Evolutionary conservation across 2,329 filamentous ascomycete species (phyloP), one percentile per base, ranked within the genome.

Genomic region (Leptosphaerulina australis): DNA sequence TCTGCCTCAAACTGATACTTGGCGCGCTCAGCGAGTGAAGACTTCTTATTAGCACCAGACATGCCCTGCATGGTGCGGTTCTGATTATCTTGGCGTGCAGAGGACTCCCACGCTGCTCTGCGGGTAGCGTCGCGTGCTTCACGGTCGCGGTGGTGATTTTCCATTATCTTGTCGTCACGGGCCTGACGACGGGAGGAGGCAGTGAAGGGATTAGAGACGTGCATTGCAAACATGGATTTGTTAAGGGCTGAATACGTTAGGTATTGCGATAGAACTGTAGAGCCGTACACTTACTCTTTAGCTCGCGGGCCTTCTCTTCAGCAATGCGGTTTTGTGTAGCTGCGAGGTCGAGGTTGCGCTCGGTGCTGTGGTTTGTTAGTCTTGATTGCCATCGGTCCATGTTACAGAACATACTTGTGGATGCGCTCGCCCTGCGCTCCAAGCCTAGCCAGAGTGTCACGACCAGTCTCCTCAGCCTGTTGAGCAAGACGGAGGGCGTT

Each of bases 141-240:
- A n/a, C 83, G 80, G 60, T 86, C 83, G 9, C 74, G 66, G 21
- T 78, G 77, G 58, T 85, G 81, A 35, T 86, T 86, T 35, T 87
- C 84, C 65, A 95, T 77, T 34, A 66, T 64, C 43, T 84, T 81
- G 40, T 87, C 79, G 58, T 94, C 89, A 20, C 67, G 62, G 25
- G 67, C 59, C 81, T 82, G 60, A 30, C 62, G 60, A 36, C 72
- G 58, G 6, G 63, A 66, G 55, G 83, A 84, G 11, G 84, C 84
- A 0, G 89, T 94, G 69, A 96, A 79, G 4, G 76, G 76, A 55
- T 66, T 69, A 30, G 57, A 50, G 15, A 92, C 86, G 65, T 91
- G 88, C 17, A 92, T 83, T 4, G 90, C 88, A 67, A 96, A 96
- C 91, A 97, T 96, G 77, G 87, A 91, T 56, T 88, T 81, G 74